Base-by-base conservation (phyloP, 1,139 yeast genomes). In the Yamadazyma diddensiae region DNA sequence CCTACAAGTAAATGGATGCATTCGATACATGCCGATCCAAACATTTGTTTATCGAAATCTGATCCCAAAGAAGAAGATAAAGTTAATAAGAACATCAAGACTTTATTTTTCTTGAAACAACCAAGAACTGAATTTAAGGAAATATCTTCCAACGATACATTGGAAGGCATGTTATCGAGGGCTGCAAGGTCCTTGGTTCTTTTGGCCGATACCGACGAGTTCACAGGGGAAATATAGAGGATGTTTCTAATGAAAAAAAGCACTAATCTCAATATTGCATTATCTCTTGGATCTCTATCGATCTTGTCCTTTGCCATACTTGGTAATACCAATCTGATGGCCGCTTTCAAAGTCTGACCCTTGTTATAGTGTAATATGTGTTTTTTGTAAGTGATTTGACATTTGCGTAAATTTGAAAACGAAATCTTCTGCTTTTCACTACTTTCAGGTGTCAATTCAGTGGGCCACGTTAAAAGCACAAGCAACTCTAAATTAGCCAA, bases 381-480 rank as follows among this genome's bases (percentile, higher is more conserved):
- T 39, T 79, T 77, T 53, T 92, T 94, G 58, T 92, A 92, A 5
- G 59, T 52, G 16, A 82, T 50, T 42, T 88, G 95, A 15, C 82
- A 75, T 43, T 75, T 75, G 43, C 76, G 73, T 31, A 90, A 59
- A 33, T 75, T 74, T n/a, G 79, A 67, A 44, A 71, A 80, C 30
- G 77, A 67, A 19, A 70, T 59, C 30, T 73, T 67, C 49, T 84
- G 88, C 34, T 73, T 73, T 21, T 71, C 73, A 15, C 76, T 65
- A 32, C 82, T 59, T 21, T 78, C 79, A 2, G 53, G 49, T 14
- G 48, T 52, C 30, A 62, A 45, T 23, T 66, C 73, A 5, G 84
- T 57, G 0, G 97, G 97, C 88, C 95, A 85, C 0, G 97, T 84
- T 50, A 94, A 65, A 3, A 86, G 77, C 1, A 87, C 96, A 38